Evolutionary conservation across 2,329 filamentous ascomycete species (phyloP), one percentile per base, ranked within the genome.

Genomic region (Lecanosticta acicola): DNA sequence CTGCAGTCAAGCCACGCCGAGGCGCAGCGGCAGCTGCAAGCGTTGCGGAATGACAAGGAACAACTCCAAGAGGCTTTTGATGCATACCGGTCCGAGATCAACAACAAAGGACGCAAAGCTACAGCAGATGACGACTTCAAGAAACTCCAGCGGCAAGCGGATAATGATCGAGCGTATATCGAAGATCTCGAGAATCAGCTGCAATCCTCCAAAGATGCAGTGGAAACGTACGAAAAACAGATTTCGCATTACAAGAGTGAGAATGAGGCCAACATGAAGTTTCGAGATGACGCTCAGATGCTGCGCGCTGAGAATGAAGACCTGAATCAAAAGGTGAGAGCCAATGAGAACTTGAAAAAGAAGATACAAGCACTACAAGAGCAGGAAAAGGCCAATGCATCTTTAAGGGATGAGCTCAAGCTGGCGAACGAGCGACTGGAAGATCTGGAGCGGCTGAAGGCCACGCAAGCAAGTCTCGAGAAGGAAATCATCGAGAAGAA

Each of bases 281-380:
- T 76, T n/a, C 67, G 70, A 3, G 73, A 76, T 48, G 71, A 75
- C 42, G 53, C 75, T n/a, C 73, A 75, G 52, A 60, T 75, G 19
- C 58, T 75, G 37, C 64, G 65, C 42, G 68, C 70, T 0, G 73
- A 76, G 58, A 67, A 73, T 24, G 72, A 74, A 43, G 73, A 75
- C 42, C 61, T 75, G 17, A 64, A 60, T 24, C 71, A 74, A 48
- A 73, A 71, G 49, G 66, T 70, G 19, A 73, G 73, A 48, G 71
- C 71, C 17, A 75, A 73, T 46, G 73, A 76, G 54, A 76, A 76
- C 46, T 66, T 76, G 17, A 73, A 71, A 57, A 75, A 75, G 65
- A 76, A 76, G 62, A 75, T 76, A 21, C 71, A 74, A 49, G 63
- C 69, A 3, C 57, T 76, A 34, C 70, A 72, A 34, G 71, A 74